These are phyloP conservation scores for Didymella sp. DNA, from an alignment of 2,329 filamentous ascomycete species.

Conservation along the genomic window DNA sequence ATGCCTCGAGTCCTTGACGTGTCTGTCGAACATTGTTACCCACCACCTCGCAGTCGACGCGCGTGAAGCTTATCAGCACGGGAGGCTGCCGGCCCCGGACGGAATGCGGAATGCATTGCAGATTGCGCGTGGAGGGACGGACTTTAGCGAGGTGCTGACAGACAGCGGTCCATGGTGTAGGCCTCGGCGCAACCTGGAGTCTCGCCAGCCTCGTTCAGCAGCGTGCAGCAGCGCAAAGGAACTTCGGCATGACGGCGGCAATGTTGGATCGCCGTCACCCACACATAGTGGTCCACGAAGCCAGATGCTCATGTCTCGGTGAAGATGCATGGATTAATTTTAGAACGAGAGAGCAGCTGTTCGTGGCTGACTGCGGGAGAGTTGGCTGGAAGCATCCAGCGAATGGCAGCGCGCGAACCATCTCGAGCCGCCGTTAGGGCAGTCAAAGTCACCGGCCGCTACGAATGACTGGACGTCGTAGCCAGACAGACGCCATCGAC, in stretches of 20 bases:
- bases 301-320: conserved; percentile 14
- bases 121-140: conserved; percentile 30
- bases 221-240: conserved; percentile 3
- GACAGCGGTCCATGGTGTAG: conserved; percentile 7
- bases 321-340: conserved; percentile 25
- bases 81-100: conserved; percentile 21
- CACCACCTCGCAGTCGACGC: conserved; percentile 5
- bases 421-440: conserved; percentile 31
- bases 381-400: conserved; percentile 16
- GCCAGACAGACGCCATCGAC: conserved; percentile 35
- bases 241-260: conserved; percentile 6
- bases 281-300: conserved; percentile 1
- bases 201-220: conserved; percentile 10
- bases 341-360: conserved; percentile 29
- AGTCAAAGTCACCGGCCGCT: conserved; percentile 18
- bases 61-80: conserved; percentile 18
- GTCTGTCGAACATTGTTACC: background rate
- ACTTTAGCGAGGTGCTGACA: conserved; percentile 23
- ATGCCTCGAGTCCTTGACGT: conserved; percentile 9
- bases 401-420: conserved; percentile 16
- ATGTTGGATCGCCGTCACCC: conserved; percentile 3
- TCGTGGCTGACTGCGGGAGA: conserved; percentile 29
- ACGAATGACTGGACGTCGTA: conserved; percentile 32
- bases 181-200: conserved; percentile 20
- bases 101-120: conserved; percentile 29